Evolutionary conservation across 2,329 filamentous ascomycete species (phyloP).

Genomic region (Aspergillus sclerotialis): DNA sequence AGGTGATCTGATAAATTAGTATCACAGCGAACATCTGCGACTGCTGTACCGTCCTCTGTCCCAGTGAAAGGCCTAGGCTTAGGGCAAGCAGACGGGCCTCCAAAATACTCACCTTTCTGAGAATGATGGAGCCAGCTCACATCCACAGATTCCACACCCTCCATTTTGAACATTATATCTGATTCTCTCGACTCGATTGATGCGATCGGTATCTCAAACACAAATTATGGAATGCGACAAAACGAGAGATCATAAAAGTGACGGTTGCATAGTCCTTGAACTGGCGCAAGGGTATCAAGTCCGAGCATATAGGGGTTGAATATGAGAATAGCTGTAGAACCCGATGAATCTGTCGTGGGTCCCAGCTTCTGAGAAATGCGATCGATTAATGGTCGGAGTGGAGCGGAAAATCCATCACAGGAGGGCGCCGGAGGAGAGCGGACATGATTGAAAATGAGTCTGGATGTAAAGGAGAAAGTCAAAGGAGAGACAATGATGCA

Average conservation of each 20-base stretch:
- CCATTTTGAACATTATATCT: conserved; percentile 50
- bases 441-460: conserved; percentile 9
- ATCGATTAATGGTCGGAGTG: conserved; percentile 6
- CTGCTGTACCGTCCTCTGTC: not conserved
- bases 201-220: not conserved
- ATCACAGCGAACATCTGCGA: not conserved
- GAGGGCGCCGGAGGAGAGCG: conserved; percentile 10
- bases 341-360: conserved; percentile 1
- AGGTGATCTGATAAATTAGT: conserved; percentile 20
- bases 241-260: too few species aligned
- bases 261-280: not conserved
- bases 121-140: conserved; percentile 87
- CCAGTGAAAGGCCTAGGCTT: too few species aligned
- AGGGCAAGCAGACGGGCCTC: conserved; percentile 4
- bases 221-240: too few species aligned
- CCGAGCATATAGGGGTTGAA: not conserved
- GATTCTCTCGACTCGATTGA: not conserved
- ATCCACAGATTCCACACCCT: conserved; percentile 74
- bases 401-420: conserved; percentile 11
- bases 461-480: not conserved
- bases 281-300: not conserved
- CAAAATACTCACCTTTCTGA: conserved; percentile 62
- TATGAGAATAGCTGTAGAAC: not conserved
- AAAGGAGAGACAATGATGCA: conserved; percentile 3
- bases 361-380: too few species aligned